Evolutionary conservation across 106 monocot species (phyloP).

Genomic region (Dactylorhiza incarnata): DNA sequence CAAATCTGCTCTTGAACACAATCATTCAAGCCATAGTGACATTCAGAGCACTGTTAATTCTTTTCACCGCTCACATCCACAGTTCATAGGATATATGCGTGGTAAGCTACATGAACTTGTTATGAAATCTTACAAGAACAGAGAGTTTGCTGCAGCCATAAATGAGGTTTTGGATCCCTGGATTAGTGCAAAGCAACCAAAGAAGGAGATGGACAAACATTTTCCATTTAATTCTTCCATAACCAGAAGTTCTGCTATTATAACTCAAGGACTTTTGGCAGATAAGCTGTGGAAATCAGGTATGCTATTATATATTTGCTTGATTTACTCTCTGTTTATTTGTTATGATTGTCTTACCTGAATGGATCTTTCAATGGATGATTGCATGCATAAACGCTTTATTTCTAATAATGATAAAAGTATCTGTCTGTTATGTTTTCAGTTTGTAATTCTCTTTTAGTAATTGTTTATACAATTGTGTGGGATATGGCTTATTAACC

Average conservation of each 20-base stretch:
- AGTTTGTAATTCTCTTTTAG: background rate
- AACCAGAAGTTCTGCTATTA: slow-evolving; percentile 44
- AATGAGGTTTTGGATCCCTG: slow-evolving; percentile 98
- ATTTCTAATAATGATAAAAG: background rate
- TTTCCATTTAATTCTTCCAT: slow-evolving; percentile 66
- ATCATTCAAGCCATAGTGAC: slow-evolving; percentile 1
- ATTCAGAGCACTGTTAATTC: slow-evolving; percentile 14
- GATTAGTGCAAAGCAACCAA: slow-evolving; percentile 75
- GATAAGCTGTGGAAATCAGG: slow-evolving; percentile 71
- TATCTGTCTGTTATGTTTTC: background rate
- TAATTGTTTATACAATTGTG: background rate
- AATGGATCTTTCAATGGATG: too few relatives aligned
- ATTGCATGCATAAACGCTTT: background rate
- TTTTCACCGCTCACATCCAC: slow-evolving; percentile 66
- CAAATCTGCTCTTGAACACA: slow-evolving; percentile 7
- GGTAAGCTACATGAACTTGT: slow-evolving; percentile 96
- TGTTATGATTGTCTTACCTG: background rate
- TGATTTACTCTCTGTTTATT: background rate
- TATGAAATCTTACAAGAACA: slow-evolving; percentile 94
- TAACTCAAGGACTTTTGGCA: slow-evolving; percentile 38
- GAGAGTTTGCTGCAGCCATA: slow-evolving; percentile 88
- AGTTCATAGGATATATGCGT: slow-evolving; percentile 79
- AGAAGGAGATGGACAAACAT: slow-evolving; percentile 71
- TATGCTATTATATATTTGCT: slow-evolving; percentile 6
- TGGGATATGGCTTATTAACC: background rate